Base-by-base conservation (phyloP, 1,284 basidiomycete species). In the Kwoniella shivajii region DNA sequence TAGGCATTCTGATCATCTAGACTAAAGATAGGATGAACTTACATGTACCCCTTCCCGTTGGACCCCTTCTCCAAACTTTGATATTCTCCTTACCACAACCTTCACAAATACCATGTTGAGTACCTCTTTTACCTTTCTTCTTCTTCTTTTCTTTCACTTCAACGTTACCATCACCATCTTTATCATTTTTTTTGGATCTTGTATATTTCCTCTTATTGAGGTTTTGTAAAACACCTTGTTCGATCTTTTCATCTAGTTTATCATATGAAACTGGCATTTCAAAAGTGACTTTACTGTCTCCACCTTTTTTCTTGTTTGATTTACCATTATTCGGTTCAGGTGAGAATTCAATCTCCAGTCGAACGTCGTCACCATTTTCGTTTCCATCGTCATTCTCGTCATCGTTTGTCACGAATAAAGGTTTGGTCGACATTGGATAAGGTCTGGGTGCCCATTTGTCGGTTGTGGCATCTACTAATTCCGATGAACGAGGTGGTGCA, bases 191-290 rank as follows among this genome's bases (percentile, higher is more conserved):
- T 13, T 44, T 36, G n/a, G 30, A 31, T 42, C 58, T 50, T 14
- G 43, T 22, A 36, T 37, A 49, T 39, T 36, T 31, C 20, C 42
- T 27, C 14, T 57, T 36, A 16, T 60, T 38, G 52, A 38, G 42
- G 37, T 45, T 37, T 33, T 27, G 22, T 43, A 57, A 11, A 49
- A 72, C 73, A 3, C 69, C 68, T 18, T 65, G 59, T 48, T 73
- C 74, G 6, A 76, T 72, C 20, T 63, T 52, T 64, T 76, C 71
- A 52, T 76, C 74, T 5, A 76, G 61, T 30, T 60, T 59, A 24
- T 75, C 74, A 1, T 75, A 63, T 24, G 67, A 71, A 0, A 76
- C 67, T 4, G 74, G 74, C 68, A 76, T 67, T 56, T 76, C 74
- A 51, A 74, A 76, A 16, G 66, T 68, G 13, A 76, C 71, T 10